Evolutionary conservation across 2,329 filamentous ascomycete species (phyloP).

Genomic region (Stachybotrys chartarum): DNA sequence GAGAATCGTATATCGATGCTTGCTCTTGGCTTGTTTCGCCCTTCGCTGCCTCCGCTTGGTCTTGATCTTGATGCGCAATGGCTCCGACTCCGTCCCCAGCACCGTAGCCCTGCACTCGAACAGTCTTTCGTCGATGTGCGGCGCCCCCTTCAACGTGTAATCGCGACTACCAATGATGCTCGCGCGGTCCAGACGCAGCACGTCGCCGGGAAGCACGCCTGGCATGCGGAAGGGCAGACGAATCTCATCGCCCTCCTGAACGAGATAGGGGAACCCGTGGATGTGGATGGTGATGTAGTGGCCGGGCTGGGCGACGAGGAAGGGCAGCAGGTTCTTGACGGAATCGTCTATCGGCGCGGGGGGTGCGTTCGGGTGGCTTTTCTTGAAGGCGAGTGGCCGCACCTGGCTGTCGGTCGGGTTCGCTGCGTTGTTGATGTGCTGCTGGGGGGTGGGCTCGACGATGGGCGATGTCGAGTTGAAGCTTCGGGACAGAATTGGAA

Average conservation of each 20-base stretch:
- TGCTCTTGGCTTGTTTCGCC: conserved; percentile 73
- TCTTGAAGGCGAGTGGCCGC: conserved; percentile 30
- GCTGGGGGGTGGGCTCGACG: conserved; percentile 31
- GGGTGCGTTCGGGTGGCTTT: conserved; percentile 27
- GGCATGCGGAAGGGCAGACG: conserved; percentile 77
- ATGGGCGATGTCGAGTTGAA: conserved; percentile 34
- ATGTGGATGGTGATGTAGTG: conserved; percentile 79
- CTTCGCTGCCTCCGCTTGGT: conserved; percentile 71
- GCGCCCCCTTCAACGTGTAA: conserved; percentile 75
- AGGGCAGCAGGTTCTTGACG: conserved; percentile 56
- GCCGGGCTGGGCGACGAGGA: conserved; percentile 63
- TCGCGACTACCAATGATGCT: conserved; percentile 78
- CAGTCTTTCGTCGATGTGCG: conserved; percentile 76
- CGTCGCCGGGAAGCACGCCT: conserved; percentile 69
- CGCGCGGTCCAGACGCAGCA: conserved; percentile 82
- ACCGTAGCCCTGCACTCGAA: conserved; percentile 84
- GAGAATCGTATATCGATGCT: conserved; percentile 83
- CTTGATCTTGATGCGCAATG: conserved; percentile 70
- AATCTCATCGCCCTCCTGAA: conserved; percentile 67
- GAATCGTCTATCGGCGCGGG: conserved; percentile 42
- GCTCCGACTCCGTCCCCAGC: conserved; percentile 75
- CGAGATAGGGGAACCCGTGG: conserved; percentile 71
- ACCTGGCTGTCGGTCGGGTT: conserved; percentile 24
- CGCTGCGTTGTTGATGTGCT: conserved; percentile 27
- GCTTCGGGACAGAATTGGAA: conserved; percentile 17